phyloP scores from a whole-genome alignment of 441 rosid species.

The Gossypium gossypioides region DNA sequence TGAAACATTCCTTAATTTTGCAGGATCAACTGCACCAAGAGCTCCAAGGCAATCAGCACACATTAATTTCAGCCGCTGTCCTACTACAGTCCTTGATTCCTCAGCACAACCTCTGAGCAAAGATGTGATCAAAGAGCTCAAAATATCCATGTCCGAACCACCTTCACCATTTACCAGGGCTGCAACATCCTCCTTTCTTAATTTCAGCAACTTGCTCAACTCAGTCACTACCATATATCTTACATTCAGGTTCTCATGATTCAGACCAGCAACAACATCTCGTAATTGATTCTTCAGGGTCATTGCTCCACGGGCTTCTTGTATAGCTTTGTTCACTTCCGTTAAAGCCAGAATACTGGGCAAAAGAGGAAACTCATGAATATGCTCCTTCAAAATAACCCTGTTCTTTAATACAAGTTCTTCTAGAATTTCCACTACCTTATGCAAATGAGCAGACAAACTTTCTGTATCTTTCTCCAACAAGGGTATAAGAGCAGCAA shows the following conservation, averaged over 20 bases:
- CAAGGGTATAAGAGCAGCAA: conserved; percentile 93
- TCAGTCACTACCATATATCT: conserved; percentile 97
- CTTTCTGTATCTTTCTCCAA: conserved; percentile 72
- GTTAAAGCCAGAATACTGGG: conserved; percentile 69
- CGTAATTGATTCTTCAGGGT: conserved; percentile 84
- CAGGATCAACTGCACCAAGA: conserved; percentile 98
- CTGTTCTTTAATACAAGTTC: conserved; percentile 85
- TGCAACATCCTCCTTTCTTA: conserved; percentile 67
- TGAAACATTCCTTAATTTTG: conserved; percentile 71
- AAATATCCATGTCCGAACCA: conserved; percentile 70
- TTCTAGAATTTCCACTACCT: conserved; percentile 80
- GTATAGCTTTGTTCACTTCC: conserved; percentile 86
- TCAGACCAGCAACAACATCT: conserved; percentile 71
- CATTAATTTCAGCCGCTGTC: conserved; percentile 81
- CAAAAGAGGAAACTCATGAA: conserved; percentile 82
- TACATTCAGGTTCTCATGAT: conserved; percentile 92
- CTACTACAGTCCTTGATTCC: conserved; percentile 90
- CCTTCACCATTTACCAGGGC: conserved; percentile 73
- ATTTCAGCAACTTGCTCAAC: conserved; percentile 73
- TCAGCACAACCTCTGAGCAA: conserved; percentile 95
- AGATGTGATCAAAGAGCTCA: conserved; percentile 79
- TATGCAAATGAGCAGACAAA: conserved; percentile 41
- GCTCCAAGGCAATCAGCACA: conserved; percentile 98
- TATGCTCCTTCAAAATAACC: conserved; percentile 75
- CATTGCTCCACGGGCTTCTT: conserved; percentile 89